Percentiles rank a stretch among this genome's conserved stretches.
These are phyloP conservation scores for Nadsonia commutata DNA, from an alignment of 1,139 yeast genomes.

Conservation along the genomic window DNA sequence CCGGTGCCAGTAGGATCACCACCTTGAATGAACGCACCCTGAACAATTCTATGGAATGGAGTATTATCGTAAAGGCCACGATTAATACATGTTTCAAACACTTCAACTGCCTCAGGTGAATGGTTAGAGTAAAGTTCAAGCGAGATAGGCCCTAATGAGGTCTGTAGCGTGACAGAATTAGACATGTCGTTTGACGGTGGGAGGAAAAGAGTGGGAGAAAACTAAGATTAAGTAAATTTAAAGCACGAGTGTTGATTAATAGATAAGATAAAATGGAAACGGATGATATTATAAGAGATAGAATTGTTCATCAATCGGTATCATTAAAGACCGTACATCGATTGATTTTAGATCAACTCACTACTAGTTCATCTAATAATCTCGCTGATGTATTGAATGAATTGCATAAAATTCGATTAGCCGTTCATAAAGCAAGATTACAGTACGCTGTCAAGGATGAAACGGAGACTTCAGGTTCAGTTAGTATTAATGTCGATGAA, in stretches of 20 bases:
- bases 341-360: too few species aligned
- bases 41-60: constrained; percentile 27
- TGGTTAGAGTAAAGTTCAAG: constrained; percentile 20
- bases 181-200: too few species aligned
- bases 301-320: neutral
- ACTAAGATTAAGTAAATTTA: too few species aligned
- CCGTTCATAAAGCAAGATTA: too few species aligned
- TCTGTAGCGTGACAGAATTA: constrained; percentile 11
- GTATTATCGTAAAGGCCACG: constrained; percentile 20
- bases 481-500: neutral
- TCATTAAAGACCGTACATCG: too few species aligned
- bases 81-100: constrained; percentile 16
- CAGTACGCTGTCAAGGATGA: neutral
- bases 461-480: too few species aligned
- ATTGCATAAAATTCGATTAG: too few species aligned
- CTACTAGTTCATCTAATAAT: too few species aligned
- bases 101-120: constrained; percentile 20
- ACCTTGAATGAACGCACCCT: constrained; percentile 28
- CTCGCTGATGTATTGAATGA: too few species aligned
- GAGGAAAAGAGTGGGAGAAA: too few species aligned
- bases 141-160: constrained; percentile 16
- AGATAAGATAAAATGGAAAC: too few species aligned
- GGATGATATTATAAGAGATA: neutral
- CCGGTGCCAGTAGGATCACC: constrained; percentile 27
- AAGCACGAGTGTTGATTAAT: too few species aligned